A percentile compares a stretch with the other conserved stretches of the same genome.
These are phyloP conservation scores for Scytalidium sp. DNA, from an alignment of 2,329 filamentous ascomycete genomes.

Conservation along the genomic window DNA sequence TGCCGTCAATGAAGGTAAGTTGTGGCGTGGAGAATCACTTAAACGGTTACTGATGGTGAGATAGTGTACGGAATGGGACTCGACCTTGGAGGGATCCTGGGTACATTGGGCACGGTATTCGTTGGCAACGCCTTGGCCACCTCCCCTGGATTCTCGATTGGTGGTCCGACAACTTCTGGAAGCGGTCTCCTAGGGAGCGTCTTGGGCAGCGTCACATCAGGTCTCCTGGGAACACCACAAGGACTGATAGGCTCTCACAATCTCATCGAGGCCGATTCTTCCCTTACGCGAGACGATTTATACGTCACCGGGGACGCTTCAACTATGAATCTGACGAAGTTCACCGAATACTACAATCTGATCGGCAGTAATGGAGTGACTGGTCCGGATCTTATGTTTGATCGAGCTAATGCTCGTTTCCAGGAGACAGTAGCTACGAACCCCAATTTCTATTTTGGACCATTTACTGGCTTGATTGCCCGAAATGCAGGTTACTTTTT, in stretches of 20 bases:
- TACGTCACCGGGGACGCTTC: conserved; percentile 34
- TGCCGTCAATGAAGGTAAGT: conserved; percentile 31
- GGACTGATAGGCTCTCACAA: conserved; percentile 25
- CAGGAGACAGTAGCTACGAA: conserved; percentile 45
- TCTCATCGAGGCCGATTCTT: conserved; percentile 22
- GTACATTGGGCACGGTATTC: conserved; percentile 40
- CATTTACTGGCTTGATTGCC: conserved; percentile 42
- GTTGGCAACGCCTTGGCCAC: conserved; percentile 41
- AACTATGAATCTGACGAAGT: conserved; percentile 47
- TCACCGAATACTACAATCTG: conserved; percentile 39
- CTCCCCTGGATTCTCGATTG: conserved; percentile 41
- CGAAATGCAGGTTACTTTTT: conserved; percentile 25
- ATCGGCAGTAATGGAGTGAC: conserved; percentile 26
- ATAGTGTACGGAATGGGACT: conserved; percentile 34
- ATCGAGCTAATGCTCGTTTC: conserved; percentile 34
- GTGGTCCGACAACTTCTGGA: conserved; percentile 17
- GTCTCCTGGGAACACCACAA: conserved; percentile 30
- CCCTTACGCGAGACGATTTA: conserved; percentile 20
- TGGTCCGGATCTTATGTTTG: conserved; percentile 15
- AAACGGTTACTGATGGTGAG: not conserved
- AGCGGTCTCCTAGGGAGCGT: conserved; percentile 19
- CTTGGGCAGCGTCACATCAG: no score
- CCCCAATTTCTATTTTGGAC: conserved; percentile 51
- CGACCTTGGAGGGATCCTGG: conserved; percentile 36
- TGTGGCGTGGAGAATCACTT: not conserved